phyloP scores from a whole-genome alignment of 2,329 filamentous ascomycete species.

The Fusarium beomiforme region DNA sequence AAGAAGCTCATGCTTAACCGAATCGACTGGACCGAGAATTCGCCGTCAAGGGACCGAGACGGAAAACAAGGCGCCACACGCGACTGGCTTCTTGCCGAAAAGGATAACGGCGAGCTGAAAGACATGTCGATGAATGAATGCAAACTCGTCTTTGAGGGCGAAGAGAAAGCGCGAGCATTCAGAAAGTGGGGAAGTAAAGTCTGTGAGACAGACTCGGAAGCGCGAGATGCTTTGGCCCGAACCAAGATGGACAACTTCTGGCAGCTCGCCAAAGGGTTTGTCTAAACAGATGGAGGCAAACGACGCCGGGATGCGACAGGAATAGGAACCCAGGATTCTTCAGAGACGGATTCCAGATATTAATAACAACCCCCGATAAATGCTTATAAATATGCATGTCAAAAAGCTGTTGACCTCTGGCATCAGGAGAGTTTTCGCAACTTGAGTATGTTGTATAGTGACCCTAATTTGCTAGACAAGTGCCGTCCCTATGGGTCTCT shows the following conservation, averaged over 20 bases:
- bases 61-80: slow-evolving; percentile 70
- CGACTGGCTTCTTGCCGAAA: slow-evolving; percentile 82
- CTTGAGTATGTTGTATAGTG: background rate
- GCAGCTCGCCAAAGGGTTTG: slow-evolving; percentile 79
- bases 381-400: background rate
- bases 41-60: slow-evolving; percentile 70
- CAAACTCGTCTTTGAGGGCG: slow-evolving; percentile 88
- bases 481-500: background rate
- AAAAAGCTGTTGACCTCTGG: background rate
- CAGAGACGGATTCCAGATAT: background rate
- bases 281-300: slow-evolving; percentile 9
- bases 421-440: background rate
- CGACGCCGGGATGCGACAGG: background rate
- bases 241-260: slow-evolving; percentile 96
- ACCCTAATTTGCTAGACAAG: background rate
- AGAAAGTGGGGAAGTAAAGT: slow-evolving; percentile 88
- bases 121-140: slow-evolving; percentile 87
- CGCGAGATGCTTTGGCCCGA: slow-evolving; percentile 80
- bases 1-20: slow-evolving; percentile 94
- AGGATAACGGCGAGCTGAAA: slow-evolving; percentile 80
- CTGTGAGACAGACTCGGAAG: slow-evolving; percentile 93
- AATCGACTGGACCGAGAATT: slow-evolving; percentile 94
- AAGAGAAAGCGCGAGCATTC: slow-evolving; percentile 82
- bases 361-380: background rate
- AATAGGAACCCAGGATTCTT: background rate